Base-by-base conservation (phyloP, 1,284 basidiomycete genomes). In the Boletus mariae region DNA sequence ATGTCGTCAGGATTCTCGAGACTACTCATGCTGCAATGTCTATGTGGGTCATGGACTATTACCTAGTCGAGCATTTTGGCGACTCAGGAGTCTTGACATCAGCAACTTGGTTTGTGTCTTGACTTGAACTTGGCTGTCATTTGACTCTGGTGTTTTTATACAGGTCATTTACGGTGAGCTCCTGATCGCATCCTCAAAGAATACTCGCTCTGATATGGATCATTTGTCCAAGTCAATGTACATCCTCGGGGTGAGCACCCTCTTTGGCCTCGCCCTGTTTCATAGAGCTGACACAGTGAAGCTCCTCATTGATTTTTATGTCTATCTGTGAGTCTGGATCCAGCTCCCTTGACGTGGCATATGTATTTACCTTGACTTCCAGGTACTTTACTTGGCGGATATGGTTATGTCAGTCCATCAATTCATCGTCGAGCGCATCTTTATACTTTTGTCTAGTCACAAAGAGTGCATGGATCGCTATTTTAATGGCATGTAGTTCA, bases 321-420 rank as follows among this genome's bases (percentile, higher is more conserved):
- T 67, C 35, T 70, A 70, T 32, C 20, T 59, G 65, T 66, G 26
- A 49, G 65, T 50, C 25, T 3, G 11, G 12, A 10, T 38, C 15
- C 1, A 15, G 11, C 37, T 20, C 17, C 13, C 5, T 25, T n/a
- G 20, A 7, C 2, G 6, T 32, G 3, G 1, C 2, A 11, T 28
- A 15, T 35, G 17, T 12, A 9, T 41, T 50, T 7, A 44, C 23
- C 44, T 37, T 12, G 4, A n/a, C 17, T 46, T 12, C 7, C 43
- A 70, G 65, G 4, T 67, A 67, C 49, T 67, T 67, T 45, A 67
- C 63, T 4, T 67, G 65, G 65, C 59, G 67, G 5, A 59, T 67
- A 62, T 67, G 68, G 68, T 25, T 49, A 32, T 70, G 65, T 70
- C 44, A 53, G 64, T 62, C 29, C 23, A 40, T 20, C 25, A 3